Evolutionary conservation across 2,329 filamentous ascomycete species (phyloP).

Genomic region (Talaromyces marneffei): DNA sequence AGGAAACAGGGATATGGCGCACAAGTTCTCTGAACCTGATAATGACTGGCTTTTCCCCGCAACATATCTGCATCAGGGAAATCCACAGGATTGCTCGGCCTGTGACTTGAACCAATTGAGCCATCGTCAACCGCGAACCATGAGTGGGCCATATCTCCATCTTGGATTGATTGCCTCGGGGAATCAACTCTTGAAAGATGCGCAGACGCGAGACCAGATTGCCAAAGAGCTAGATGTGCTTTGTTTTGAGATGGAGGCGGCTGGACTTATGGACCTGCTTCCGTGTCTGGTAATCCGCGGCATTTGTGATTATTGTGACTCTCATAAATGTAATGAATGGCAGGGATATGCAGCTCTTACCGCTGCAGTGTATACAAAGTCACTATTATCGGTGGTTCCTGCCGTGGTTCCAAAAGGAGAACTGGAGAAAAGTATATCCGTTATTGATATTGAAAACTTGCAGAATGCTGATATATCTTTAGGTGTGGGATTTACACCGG

Average conservation of each 20-base stretch:
- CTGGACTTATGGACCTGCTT: conserved; percentile 12
- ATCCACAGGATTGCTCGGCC: neutral
- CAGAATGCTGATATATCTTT: too few species aligned
- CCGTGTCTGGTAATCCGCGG: conserved; percentile 15
- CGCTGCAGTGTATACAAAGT: conserved; percentile 14
- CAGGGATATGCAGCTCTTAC: conserved; percentile 14
- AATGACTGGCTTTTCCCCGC: neutral
- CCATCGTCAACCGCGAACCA: neutral
- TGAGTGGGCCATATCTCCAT: conserved; percentile 6
- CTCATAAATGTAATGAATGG: conserved; percentile 16
- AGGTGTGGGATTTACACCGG: neutral
- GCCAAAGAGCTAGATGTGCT: neutral
- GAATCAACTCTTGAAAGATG: conserved; percentile 20
- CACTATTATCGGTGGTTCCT: neutral
- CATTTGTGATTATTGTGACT: conserved; percentile 16
- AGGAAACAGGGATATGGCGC: neutral
- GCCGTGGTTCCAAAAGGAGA: neutral
- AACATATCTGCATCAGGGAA: neutral
- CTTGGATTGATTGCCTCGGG: conserved; percentile 20
- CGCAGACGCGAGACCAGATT: conserved; percentile 12
- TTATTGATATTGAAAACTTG: too few species aligned
- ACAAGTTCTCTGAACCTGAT: neutral
- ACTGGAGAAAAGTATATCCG: neutral
- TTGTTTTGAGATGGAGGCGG: conserved; percentile 13
- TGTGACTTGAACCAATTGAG: neutral